Percentiles rank a stretch among this genome's conserved stretches.
Evolutionary conservation across 768 basidiomycete genomes (phyloP).

Genomic region (Naganishia randhawae): DNA sequence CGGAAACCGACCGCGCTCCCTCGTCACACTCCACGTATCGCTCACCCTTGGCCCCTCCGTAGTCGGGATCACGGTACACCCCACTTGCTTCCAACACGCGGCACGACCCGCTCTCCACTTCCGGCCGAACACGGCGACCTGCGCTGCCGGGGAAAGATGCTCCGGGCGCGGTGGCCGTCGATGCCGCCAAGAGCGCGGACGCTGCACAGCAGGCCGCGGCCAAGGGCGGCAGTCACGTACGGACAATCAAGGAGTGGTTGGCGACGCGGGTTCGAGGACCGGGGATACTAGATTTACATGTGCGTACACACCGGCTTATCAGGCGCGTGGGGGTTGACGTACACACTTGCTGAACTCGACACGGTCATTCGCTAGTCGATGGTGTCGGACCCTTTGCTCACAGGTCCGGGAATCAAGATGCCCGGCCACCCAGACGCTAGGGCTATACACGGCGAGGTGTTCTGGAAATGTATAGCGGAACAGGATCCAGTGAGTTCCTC

Average conservation of each 20-base stretch:
- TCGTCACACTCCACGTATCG: no score
- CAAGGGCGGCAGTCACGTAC: constrained; percentile 25
- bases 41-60: no score
- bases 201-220: background rate
- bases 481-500: constrained; percentile 11
- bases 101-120: constrained; percentile 2
- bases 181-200: background rate
- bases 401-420: constrained; percentile 64
- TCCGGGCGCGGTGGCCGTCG: background rate
- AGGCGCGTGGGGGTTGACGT: no score
- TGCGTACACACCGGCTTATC: no score
- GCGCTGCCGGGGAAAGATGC: background rate
- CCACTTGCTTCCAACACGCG: background rate
- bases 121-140: background rate
- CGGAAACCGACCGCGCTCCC: no score
- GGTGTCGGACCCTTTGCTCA: constrained; percentile 70
- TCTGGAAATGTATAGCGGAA: constrained; percentile 61
- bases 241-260: constrained; percentile 29
- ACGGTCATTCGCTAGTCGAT: constrained; percentile 52
- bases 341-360: background rate
- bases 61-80: background rate
- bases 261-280: constrained; percentile 18
- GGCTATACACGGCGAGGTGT: constrained; percentile 61
- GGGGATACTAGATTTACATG: constrained; percentile 29
- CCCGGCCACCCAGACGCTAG: constrained; percentile 68